Percentiles rank a stretch among this genome's conserved stretches.
phyloP scores from a whole-genome alignment of 371 early-diverging fungal genomes.

The Gilbertella persicaria region DNA sequence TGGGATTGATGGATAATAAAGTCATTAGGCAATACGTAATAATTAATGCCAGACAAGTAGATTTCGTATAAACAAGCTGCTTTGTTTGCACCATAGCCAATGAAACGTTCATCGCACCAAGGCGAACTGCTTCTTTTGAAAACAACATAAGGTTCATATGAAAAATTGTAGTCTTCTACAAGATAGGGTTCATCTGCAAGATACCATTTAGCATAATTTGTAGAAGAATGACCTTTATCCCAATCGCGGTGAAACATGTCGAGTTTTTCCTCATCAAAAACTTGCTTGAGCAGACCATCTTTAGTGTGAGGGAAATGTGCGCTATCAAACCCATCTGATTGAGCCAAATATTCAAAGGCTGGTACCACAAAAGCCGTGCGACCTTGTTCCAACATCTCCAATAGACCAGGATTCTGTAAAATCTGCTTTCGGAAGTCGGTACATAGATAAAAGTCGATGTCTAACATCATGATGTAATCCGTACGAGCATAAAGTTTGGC shows the following conservation, averaged over 20 bases:
- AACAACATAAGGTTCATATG: constrained; percentile 60
- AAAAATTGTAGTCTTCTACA: constrained; percentile 52
- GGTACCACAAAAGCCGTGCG: constrained; percentile 56
- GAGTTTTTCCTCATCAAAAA: constrained; percentile 33
- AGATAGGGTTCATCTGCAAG: constrained; percentile 41
- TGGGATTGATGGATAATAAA: constrained; percentile 64
- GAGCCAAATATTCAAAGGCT: constrained; percentile 57
- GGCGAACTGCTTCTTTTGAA: constrained; percentile 51
- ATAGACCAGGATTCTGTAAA: constrained; percentile 26
- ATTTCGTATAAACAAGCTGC: constrained; percentile 65
- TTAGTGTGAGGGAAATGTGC: constrained; percentile 48
- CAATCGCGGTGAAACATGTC: constrained; percentile 53
- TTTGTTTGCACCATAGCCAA: constrained; percentile 67
- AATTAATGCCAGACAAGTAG: constrained; percentile 59
- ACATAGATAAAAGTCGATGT: constrained; percentile 63
- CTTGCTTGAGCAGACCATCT: constrained; percentile 29
- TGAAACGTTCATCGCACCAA: constrained; percentile 67
- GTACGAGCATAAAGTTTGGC: constrained; percentile 60
- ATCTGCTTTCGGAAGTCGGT: constrained; percentile 50
- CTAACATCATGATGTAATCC: constrained; percentile 60
- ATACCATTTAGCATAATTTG: constrained; percentile 56
- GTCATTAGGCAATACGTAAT: constrained; percentile 55
- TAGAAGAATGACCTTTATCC: constrained; percentile 54
- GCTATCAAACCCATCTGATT: constrained; percentile 50
- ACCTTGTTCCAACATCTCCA: constrained; percentile 32